Evolutionary conservation across 2,329 filamentous ascomycete genomes (phyloP).

Genomic region (Furcasterigmium furcatum): DNA sequence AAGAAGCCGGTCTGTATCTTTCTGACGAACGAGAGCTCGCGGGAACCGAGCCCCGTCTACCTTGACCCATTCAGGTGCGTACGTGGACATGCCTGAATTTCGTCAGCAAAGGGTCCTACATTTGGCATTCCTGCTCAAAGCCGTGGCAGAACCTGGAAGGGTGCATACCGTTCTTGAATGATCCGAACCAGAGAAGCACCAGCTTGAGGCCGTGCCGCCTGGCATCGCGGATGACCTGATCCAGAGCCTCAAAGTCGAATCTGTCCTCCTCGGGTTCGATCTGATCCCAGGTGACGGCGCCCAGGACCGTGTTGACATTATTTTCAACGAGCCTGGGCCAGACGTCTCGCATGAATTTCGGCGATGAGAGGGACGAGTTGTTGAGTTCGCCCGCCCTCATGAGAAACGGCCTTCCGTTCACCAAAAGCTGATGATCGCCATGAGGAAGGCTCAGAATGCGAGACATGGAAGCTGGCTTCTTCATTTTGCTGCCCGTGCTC

Average conservation of each 20-base stretch:
- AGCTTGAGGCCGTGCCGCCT: constrained; percentile 9
- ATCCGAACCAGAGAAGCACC: constrained; percentile 2
- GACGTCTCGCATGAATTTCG: constrained; percentile 17
- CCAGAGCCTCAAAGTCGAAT: constrained; percentile 21
- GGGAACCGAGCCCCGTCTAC: neutral
- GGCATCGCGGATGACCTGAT: constrained; percentile 17
- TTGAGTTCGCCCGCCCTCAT: constrained; percentile 25
- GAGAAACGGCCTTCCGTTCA: constrained; percentile 23
- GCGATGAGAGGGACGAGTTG: constrained; percentile 17
- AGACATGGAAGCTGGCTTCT: too few species aligned
- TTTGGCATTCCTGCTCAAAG: neutral
- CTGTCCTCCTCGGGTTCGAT: constrained; percentile 23
- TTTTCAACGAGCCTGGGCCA: constrained; percentile 17
- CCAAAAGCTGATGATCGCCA: constrained; percentile 21
- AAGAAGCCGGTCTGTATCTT: neutral
- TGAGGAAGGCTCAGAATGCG: neutral
- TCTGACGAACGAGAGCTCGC: neutral
- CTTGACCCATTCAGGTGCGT: constrained; percentile 1
- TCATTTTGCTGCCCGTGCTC: too few species aligned
- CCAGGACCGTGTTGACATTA: constrained; percentile 25
- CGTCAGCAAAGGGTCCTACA: neutral
- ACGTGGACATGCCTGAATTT: neutral
- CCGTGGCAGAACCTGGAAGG: neutral
- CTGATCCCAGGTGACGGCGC: constrained; percentile 24
- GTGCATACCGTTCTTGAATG: neutral